A percentile compares a stretch with the other conserved stretches of the same genome.
Evolutionary conservation across 306 rosid genomes (phyloP).

Genomic region (Ormosia emarginata): DNA sequence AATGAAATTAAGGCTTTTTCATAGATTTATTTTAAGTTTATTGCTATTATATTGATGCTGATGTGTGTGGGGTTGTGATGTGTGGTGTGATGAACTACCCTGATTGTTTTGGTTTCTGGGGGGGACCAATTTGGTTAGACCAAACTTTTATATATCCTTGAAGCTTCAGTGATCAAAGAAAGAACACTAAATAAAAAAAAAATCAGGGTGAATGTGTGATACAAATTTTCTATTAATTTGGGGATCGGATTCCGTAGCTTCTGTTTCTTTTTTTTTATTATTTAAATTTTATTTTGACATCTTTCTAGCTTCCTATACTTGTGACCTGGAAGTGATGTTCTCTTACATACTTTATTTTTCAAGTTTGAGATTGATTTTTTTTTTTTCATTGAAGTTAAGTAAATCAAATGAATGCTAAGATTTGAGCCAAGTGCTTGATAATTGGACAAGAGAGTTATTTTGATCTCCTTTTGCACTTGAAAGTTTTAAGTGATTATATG

Average conservation of each 20-base stretch:
- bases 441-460: background rate
- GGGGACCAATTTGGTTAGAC: slow-evolving; percentile 10
- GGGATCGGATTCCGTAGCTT: slow-evolving; percentile 10
- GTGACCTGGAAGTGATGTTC: background rate
- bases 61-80: slow-evolving; percentile 19
- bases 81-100: background rate
- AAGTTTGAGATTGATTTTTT: background rate
- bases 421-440: background rate
- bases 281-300: background rate
- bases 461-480: background rate
- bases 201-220: background rate
- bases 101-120: background rate
- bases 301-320: background rate
- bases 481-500: background rate
- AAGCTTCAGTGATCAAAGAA: background rate
- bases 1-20: background rate
- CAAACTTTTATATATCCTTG: background rate
- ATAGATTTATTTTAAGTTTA: background rate
- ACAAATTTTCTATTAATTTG: background rate
- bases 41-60: slow-evolving; percentile 22
- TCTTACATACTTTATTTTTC: background rate
- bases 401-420: background rate
- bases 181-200: background rate
- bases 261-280: background rate
- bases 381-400: background rate